phyloP scores from a whole-genome alignment of 1,284 basidiomycete species.

The Phaffia rhodozyma region DNA sequence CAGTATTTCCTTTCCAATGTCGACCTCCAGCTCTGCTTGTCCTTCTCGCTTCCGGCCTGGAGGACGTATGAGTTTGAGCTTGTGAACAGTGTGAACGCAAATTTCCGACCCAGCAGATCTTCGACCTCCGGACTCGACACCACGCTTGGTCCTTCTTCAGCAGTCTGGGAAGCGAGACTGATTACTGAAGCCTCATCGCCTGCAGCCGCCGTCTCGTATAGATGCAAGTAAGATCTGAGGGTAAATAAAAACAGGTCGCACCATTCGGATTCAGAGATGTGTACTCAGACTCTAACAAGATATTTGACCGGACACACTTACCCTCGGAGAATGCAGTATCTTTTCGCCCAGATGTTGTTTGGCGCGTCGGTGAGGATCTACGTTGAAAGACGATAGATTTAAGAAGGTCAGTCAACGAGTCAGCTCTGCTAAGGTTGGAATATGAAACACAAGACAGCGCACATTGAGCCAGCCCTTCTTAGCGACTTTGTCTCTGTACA shows the following conservation, averaged over 20 bases:
- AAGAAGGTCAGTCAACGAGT: background rate
- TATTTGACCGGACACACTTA: slow-evolving; percentile 30
- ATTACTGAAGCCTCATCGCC: slow-evolving; percentile 72
- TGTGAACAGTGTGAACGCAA: slow-evolving; percentile 77
- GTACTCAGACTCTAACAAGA: background rate
- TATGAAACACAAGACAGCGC: background rate
- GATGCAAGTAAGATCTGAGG: slow-evolving; percentile 70
- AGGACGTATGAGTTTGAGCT: slow-evolving; percentile 79
- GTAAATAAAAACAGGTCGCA: background rate
- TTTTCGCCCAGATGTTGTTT: slow-evolving; percentile 64
- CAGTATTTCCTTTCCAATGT: slow-evolving; percentile 1
- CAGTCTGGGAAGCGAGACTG: slow-evolving; percentile 45
- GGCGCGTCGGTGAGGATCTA: slow-evolving; percentile 64
- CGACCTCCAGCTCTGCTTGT: slow-evolving; percentile 60
- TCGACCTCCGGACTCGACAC: slow-evolving; percentile 83
- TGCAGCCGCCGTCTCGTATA: slow-evolving; percentile 70
- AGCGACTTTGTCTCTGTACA: slow-evolving; percentile 57
- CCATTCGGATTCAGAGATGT: background rate
- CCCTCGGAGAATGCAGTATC: slow-evolving; percentile 83
- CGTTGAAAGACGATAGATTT: background rate
- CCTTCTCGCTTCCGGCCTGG: slow-evolving; percentile 62
- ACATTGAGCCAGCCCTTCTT: slow-evolving; percentile 62
- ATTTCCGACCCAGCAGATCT: slow-evolving; percentile 62
- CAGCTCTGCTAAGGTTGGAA: no score
- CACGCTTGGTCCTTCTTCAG: slow-evolving; percentile 30